Conservation (phyloP, 1,284 basidiomycete species). For the Quambalaria eucalypti region DNA sequence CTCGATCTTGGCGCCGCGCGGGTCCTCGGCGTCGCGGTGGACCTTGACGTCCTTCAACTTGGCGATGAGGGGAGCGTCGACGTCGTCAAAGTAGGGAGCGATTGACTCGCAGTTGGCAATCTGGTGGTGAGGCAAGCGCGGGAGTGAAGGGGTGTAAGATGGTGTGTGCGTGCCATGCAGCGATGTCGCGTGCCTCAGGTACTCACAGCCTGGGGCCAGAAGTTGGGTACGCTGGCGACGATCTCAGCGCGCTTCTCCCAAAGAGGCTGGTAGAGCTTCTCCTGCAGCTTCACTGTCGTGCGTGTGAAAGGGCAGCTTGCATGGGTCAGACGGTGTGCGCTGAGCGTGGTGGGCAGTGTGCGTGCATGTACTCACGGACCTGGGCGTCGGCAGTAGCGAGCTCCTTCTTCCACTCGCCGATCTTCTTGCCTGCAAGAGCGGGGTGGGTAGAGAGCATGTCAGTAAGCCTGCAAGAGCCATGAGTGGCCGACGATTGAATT, state of each 20-base stretch:
- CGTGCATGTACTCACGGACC: too few species aligned
- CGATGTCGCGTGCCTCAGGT: not conserved
- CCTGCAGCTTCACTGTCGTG: too few species aligned
- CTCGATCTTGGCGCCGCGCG: slow-evolving; percentile 15
- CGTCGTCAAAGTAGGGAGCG: slow-evolving; percentile 1
- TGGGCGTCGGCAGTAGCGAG: too few species aligned
- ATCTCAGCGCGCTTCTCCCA: slow-evolving; percentile 38
- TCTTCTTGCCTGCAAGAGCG: too few species aligned
- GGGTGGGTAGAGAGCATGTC: too few species aligned
- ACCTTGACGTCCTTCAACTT: slow-evolving; percentile 7
- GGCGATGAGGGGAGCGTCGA: not conserved
- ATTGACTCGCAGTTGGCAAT: not conserved
- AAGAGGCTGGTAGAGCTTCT: slow-evolving; percentile 35
- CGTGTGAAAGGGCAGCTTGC: too few species aligned
- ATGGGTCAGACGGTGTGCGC: too few species aligned
- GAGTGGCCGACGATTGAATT: too few species aligned
- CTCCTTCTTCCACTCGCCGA: too few species aligned
- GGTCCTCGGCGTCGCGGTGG: slow-evolving; percentile 31
- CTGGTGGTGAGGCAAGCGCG: not conserved
- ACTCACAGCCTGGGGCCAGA: slow-evolving; percentile 41
- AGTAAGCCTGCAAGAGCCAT: too few species aligned
- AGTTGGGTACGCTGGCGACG: slow-evolving; percentile 27
- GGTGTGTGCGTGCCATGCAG: not conserved
- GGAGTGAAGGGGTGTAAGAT: not conserved
- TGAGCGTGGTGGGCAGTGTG: too few species aligned